phyloP scores from a whole-genome alignment of 148 eudicot genomes.

The Nepenthes mirabilis region DNA sequence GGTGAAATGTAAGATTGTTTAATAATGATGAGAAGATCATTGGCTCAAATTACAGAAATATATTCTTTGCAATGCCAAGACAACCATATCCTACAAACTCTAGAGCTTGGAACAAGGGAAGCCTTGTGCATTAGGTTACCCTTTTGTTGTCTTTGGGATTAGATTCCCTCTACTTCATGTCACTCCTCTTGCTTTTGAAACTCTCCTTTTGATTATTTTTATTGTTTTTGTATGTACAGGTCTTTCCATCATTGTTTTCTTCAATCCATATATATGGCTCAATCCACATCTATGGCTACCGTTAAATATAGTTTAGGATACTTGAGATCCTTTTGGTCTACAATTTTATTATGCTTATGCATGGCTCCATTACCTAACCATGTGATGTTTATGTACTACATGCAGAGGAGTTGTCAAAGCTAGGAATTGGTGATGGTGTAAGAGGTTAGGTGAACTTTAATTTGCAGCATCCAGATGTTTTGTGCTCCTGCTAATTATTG shows the following conservation, averaged over 20 bases:
- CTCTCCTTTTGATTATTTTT: background rate
- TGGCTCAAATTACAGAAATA: no score
- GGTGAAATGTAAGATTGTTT: no score
- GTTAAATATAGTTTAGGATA: background rate
- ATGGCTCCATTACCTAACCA: slow-evolving; percentile 7
- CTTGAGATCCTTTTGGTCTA: background rate
- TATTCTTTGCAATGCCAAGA: no score
- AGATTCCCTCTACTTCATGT: no score
- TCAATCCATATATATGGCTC: no score
- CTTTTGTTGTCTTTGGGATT: no score
- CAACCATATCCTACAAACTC: no score
- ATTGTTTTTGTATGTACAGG: background rate
- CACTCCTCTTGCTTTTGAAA: background rate
- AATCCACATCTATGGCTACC: background rate
- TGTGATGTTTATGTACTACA: slow-evolving; percentile 6
- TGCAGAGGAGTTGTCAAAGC: slow-evolving; percentile 82
- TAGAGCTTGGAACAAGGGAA: no score
- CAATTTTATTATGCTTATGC: background rate
- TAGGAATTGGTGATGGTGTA: slow-evolving; percentile 65
- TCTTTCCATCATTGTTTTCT: no score
- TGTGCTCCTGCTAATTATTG: background rate
- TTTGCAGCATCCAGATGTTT: background rate
- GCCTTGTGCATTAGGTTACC: no score
- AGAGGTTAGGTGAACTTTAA: slow-evolving; percentile 35
- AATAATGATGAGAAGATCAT: no score